Base-by-base conservation (phyloP, 2,329 filamentous ascomycete genomes). In the Chlorencoelia australis region DNA sequence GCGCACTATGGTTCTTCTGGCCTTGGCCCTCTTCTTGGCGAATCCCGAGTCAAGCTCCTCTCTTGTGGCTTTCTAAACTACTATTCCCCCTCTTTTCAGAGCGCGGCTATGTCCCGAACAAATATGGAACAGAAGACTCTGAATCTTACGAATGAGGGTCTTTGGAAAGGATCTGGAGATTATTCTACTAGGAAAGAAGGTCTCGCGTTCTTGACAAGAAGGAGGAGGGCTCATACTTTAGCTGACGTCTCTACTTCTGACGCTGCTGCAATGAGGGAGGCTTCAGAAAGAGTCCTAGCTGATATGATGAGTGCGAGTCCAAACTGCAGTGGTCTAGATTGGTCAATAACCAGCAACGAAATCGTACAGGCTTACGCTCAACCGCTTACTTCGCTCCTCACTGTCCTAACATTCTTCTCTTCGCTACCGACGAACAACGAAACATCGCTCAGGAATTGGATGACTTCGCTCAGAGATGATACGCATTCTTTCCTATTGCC, bases 11-110 rank as follows among this genome's bases (percentile, higher is more conserved):
- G 63, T 1, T 57, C 58, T 1, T 57, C 55, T 15, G 55, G 59
- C 4, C 46, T 50, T 7, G 59, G 61, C 2, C 51, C 58, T 2
- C 63, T 64, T 2, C 46, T 47, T 4, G 66, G 66, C 9, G 67
- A 70, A 47, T 49, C 54, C 11, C 51, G 65, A 13, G 58, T 64
- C 1, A 58, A 53, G 36, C 45, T 62, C 2, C 49, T 60, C n/a
- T 51, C 50, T 15, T 68, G 65, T 43, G 62, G 62, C 1, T 52
- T 69, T 26, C 46, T 66, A 33, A 66, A 58, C 38, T 69, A 65
- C 50, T 69, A 69, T 42, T 58, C 64, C 29, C 55, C 56, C 2
- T 46, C 41, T 8, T 59, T 64, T 21, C 35, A 34, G 3, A 50
- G 55, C 20, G 55, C 62, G 33, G 49, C 47, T 6, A 34, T 45